Evolutionary conservation across 163 green algal species (phyloP), one percentile per base, ranked within the genome.

Genomic region (Coccomyxa subellipsoidea): DNA sequence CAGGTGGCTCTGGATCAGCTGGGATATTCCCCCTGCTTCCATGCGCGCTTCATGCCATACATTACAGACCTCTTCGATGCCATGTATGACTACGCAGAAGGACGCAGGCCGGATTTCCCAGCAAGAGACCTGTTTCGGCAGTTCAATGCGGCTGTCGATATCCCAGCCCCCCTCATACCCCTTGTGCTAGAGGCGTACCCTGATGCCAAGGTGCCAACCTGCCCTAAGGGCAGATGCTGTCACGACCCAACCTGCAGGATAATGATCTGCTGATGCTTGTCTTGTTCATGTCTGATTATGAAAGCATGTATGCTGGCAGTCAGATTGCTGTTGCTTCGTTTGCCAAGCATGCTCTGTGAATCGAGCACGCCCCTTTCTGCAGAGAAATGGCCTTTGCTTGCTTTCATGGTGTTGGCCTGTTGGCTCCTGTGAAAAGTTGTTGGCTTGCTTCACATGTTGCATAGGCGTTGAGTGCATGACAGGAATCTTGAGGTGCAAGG

Each of bases 1-100:
- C 70, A 77, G 70, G 70, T 77, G 70, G 70, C 70, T n/a, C 70
- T 77, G 25, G 70, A 77, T 40, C 27, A 77, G 10, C 70, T 77
- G 70, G 70, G 70, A 9, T 40, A 47, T 15, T 47, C 32, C 0
- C 70, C 70, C 32, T 77, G 70, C 70, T 77, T 77, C 21, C 70
- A 77, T 40, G 70, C 70, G 10, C 70, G 70, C 70, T 77, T 77
- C 70, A 38, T 77, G 27, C 70, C 70, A 7, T 77, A 77, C 70
- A 31, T 77, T 9, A 38, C 70, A 8, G 70, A 77, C 32, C 32
- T 77, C 10, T 77, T 77, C 32, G 70, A 77, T 27, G 32, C 70
- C 27, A 38, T 77, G 70, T 77, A 77, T 18, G 32, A 77, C 10
- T 77, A 40, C 21, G 70, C 70, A 8, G 32, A n/a, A 7, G 70